Base-by-base conservation (phyloP, 108 stramenopile genomes). In the Cyclostephanos invisitatus region DNA sequence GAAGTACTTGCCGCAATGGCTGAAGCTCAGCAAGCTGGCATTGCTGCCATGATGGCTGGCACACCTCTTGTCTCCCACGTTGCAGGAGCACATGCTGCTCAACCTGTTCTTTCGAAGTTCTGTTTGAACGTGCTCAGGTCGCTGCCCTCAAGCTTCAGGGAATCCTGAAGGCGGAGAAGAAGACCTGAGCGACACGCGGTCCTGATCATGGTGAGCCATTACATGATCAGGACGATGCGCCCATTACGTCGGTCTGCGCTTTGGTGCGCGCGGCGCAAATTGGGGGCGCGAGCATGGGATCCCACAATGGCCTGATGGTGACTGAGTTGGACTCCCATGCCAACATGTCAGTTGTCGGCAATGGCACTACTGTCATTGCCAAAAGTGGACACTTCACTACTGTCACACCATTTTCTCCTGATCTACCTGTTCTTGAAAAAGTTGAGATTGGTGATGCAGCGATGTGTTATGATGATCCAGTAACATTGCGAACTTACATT, bases 371-470 rank as follows among this genome's bases (percentile, higher is more conserved):
- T 0, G n/a, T 65, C 8, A 54, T 65, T 17, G 27, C 17, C 5
- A 50, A 3, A 18, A 37, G 46, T 53, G 64, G 64, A 15, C 14
- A 18, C 7, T 29, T 18, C 20, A 47, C 64, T n/a, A 29, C 17
- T 8, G 40, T 44, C 21, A 21, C 61, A 2, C 20, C 7, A 49
- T 73, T 14, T 75, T 64, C 72, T 14, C 27, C 27, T 42, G 22
- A 37, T 3, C 22, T 35, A 29, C 21, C 66, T 11, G 21, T 14
- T 49, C 6, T 32, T 11, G 25, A 27, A 28, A 9, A 42, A 12
- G 28, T 36, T 38, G 73, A 29, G 18, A 66, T 74, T 38, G 82
- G 77, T 1, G 66, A 73, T 69, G 64, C 10, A 4, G 82, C 82
- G n/a, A n/a, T 73, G 20, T 29, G 24, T n/a, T 78, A 77, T 35